These are phyloP conservation scores for Hymenochaete sp. DNA, from an alignment of 1,284 basidiomycete species.

Conservation along the genomic window DNA sequence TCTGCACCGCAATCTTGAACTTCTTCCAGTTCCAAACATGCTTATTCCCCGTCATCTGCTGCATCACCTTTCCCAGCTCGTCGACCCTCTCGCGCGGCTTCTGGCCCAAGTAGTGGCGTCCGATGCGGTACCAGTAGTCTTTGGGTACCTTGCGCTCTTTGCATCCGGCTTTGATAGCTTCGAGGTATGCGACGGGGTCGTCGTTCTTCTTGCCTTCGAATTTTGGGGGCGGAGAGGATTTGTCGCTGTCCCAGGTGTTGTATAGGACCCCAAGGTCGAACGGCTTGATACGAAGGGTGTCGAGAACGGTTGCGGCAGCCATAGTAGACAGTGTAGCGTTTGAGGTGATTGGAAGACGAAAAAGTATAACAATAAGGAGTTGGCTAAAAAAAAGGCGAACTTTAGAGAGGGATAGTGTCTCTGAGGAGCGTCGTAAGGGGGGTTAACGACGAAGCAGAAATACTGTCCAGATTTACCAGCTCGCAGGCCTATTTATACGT, in stretches of 20 bases:
- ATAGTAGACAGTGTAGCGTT: background rate
- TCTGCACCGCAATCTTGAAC: slow-evolving; percentile 64
- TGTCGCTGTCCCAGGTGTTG: slow-evolving; percentile 50
- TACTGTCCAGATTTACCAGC: too few species aligned
- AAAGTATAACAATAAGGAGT: too few species aligned
- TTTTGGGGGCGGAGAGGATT: too few species aligned
- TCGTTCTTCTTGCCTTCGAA: slow-evolving; percentile 47
- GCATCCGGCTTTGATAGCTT: slow-evolving; percentile 58
- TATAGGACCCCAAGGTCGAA: slow-evolving; percentile 60
- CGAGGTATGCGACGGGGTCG: slow-evolving; percentile 58
- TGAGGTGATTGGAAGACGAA: too few species aligned
- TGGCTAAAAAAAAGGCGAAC: too few species aligned
- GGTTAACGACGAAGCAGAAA: too few species aligned
- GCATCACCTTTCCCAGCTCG: slow-evolving; percentile 62
- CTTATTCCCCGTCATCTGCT: slow-evolving; percentile 61
- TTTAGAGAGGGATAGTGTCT: too few species aligned
- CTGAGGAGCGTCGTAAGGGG: too few species aligned
- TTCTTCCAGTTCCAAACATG: slow-evolving; percentile 75
- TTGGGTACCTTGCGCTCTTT: slow-evolving; percentile 57
- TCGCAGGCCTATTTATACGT: too few species aligned
- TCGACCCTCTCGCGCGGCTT: slow-evolving; percentile 54
- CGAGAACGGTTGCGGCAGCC: slow-evolving; percentile 38
- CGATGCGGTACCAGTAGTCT: slow-evolving; percentile 72
- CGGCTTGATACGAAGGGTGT: slow-evolving; percentile 66
- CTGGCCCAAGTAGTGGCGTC: slow-evolving; percentile 59